A percentile compares a stretch with the other conserved stretches of the same genome.
phyloP scores from a whole-genome alignment of 345 rosid species.

The Turnera subulata region DNA sequence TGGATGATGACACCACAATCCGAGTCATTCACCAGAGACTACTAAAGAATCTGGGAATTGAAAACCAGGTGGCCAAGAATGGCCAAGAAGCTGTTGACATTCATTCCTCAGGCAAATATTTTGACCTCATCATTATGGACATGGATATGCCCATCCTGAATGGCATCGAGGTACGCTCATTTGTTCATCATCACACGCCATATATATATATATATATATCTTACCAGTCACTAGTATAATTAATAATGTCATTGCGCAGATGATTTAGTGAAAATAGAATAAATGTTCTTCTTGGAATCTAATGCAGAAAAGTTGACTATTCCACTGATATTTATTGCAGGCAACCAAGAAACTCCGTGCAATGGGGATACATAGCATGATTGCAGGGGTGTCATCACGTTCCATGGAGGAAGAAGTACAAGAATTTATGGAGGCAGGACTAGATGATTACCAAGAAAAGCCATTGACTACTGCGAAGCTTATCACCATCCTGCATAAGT shows the following conservation, averaged over 20 bases:
- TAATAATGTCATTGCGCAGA: no score
- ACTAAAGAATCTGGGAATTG: conserved; percentile 46
- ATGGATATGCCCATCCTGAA: conserved; percentile 89
- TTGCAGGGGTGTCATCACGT: conserved; percentile 64
- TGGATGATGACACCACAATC: conserved; percentile 50
- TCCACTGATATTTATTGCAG: conserved; percentile 19
- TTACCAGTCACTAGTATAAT: no score
- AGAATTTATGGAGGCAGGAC: conserved; percentile 73
- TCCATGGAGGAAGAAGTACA: conserved; percentile 32
- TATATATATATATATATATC: no score
- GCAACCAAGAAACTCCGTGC: conserved; percentile 63
- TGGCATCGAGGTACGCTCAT: conserved; percentile 57
- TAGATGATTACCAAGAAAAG: conserved; percentile 74
- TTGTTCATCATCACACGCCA: no score
- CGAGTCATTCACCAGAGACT: conserved; percentile 50
- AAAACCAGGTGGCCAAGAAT: conserved; percentile 42
- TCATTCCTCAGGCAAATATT: conserved; percentile 49
- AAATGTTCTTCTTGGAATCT: no score
- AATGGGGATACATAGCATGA: conserved; percentile 65
- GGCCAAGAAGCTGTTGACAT: conserved; percentile 76
- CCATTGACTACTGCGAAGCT: conserved; percentile 71
- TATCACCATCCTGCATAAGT: conserved; percentile 34
- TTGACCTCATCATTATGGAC: conserved; percentile 85
- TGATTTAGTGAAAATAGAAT: no score
- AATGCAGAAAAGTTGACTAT: no score